These are phyloP conservation scores for Vachellia collinsii DNA, from an alignment of 306 rosid genomes.

Conservation along the genomic window DNA sequence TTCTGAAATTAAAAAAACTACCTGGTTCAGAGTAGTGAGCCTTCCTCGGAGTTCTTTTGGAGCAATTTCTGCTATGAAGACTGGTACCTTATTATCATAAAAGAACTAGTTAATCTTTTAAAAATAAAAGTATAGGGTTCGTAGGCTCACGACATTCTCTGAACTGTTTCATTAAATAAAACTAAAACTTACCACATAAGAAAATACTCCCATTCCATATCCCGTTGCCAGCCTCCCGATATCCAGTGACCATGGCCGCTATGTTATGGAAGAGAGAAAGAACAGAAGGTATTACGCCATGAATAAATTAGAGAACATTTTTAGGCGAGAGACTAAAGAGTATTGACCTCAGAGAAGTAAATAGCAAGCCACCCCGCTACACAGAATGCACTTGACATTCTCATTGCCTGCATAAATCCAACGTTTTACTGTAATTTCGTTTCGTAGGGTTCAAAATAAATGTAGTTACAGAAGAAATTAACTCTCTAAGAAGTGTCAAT, in stretches of 20 bases:
- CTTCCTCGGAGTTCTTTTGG: conserved; percentile 86
- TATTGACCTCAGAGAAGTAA: conserved; percentile 77
- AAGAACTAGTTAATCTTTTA: conserved; percentile 18
- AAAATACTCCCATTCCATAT: conserved; percentile 96
- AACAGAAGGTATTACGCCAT: conserved; percentile 22
- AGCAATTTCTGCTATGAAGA: conserved; percentile 92
- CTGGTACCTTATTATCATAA: conserved; percentile 67
- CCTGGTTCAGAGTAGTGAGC: conserved; percentile 89
- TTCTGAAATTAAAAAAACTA: conserved; percentile 13
- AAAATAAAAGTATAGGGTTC: conserved; percentile 19
- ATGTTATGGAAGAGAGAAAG: conserved; percentile 30
- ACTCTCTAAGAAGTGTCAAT: background rate
- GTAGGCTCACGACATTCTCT: background rate
- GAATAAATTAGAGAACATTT: conserved; percentile 1
- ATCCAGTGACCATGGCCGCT: conserved; percentile 74
- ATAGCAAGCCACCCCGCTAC: conserved; percentile 84
- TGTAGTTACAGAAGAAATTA: background rate
- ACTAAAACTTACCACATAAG: conserved; percentile 67
- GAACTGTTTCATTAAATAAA: conserved; percentile 29
- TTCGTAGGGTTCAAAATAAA: background rate
- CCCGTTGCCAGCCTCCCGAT: conserved; percentile 94
- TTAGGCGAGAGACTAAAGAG: conserved; percentile 22
- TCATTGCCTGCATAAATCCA: conserved; percentile 74
- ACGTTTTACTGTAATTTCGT: conserved; percentile 16
- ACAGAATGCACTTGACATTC: conserved; percentile 71